phyloP scores from a whole-genome alignment of 306 rosid species.

The Dryas alaskensis region DNA sequence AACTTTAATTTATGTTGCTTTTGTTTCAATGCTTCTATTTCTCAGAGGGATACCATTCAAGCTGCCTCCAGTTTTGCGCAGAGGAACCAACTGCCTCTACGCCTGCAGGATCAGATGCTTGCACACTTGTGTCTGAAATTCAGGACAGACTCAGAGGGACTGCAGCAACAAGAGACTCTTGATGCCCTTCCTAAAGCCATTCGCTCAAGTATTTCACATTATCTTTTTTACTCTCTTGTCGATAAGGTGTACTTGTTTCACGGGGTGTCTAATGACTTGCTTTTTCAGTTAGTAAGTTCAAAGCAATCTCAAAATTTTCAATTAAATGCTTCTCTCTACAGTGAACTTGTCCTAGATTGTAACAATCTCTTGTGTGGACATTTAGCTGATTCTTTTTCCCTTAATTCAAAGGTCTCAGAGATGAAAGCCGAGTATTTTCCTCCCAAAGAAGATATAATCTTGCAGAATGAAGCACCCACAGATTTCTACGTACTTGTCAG shows the following conservation, averaged over 20 bases:
- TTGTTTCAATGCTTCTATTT: background rate
- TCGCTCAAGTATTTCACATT: conserved; percentile 81
- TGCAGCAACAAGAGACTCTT: conserved; percentile 93
- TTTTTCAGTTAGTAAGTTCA: conserved; percentile 79
- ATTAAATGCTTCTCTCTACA: background rate
- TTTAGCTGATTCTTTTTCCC: conserved; percentile 14
- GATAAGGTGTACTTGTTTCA: conserved; percentile 77
- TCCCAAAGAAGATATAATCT: conserved; percentile 90
- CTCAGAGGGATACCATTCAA: conserved; percentile 88
- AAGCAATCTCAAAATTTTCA: conserved; percentile 9
- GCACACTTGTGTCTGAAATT: conserved; percentile 89
- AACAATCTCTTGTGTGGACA: background rate
- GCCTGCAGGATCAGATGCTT: conserved; percentile 93
- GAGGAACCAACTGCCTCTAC: conserved; percentile 73
- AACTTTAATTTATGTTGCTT: background rate
- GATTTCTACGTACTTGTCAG: conserved; percentile 85
- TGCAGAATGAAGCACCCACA: conserved; percentile 96
- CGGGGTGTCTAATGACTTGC: conserved; percentile 85
- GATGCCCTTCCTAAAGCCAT: conserved; percentile 96
- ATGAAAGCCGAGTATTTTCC: conserved; percentile 99
- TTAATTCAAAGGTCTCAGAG: conserved; percentile 69
- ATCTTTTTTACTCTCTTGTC: conserved; percentile 72
- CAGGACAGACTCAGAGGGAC: conserved; percentile 89
- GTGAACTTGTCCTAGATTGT: conserved; percentile 1
- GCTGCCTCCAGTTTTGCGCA: conserved; percentile 94